A percentile compares a stretch with the other conserved stretches of the same genome.
These are phyloP conservation scores for Apiospora arundinis DNA, from an alignment of 2,329 filamentous ascomycete genomes.

Conservation along the genomic window DNA sequence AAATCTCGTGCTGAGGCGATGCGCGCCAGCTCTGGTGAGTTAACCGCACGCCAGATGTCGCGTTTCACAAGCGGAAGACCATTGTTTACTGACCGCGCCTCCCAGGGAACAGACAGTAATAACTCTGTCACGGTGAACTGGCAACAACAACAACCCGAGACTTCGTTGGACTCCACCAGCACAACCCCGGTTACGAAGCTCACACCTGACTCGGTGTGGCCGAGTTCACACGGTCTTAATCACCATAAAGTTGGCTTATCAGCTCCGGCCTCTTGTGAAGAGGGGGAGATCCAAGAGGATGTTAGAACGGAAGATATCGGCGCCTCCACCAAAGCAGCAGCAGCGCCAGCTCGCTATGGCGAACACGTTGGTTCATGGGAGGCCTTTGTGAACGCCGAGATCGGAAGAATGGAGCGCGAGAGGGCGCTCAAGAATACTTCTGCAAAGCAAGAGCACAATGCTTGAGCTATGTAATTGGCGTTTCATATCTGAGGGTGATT, in stretches of 20 bases:
- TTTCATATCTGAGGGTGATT: not conserved
- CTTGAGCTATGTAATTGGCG: not conserved
- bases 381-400: not conserved
- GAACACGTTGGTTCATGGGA: not conserved
- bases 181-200: not conserved
- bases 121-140: too few species aligned
- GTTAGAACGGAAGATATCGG: not conserved
- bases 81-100: not conserved
- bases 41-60: not conserved
- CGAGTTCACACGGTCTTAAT: not conserved
- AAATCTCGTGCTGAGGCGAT: not conserved
- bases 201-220: not conserved
- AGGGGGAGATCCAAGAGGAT: not conserved
- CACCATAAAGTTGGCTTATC: not conserved
- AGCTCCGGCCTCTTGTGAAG: not conserved
- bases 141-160: not conserved
- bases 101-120: not conserved
- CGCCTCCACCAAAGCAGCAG: not conserved
- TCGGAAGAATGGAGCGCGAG: not conserved
- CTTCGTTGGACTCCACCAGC: not conserved
- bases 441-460: not conserved
- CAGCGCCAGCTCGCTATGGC: not conserved
- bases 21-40: not conserved
- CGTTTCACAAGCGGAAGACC: not conserved
- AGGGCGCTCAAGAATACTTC: not conserved